Evolutionary conservation across 169 alveolate genomes (phyloP), one percentile per base, ranked within the genome.

Genomic region (Plasmodium ovale): DNA sequence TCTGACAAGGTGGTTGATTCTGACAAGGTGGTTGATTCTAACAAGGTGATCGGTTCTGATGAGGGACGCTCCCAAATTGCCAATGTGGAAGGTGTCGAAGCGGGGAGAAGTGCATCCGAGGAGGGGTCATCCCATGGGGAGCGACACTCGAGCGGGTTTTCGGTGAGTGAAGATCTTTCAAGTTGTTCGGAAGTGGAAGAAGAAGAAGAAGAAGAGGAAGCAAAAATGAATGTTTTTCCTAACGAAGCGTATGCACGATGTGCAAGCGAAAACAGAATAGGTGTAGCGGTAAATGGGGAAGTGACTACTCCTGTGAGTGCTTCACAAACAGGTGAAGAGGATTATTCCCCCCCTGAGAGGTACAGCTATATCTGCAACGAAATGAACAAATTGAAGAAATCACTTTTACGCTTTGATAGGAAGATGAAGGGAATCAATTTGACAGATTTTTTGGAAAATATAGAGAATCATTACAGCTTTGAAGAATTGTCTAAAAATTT

Each of bases 401-500:
- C 49, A 31, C 27, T 19, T 72, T 47, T 47, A 47, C 12, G 16
- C 16, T 47, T 62, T 2, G 49, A 21, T 25, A 29, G 29, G 33
- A 68, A 82, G 67, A 84, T 56, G 19, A 85, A 56, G 42, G 69
- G 56, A 39, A 4, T 69, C 19, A 56, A 53, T 27, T n/a, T 85
- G 51, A 62, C n/a, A 5, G 23, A 67, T 3, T 85, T 85, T 58
- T 39, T 85, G 59, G 56, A 31, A 0, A 54, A 69, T 47, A 19
- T 85, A 44, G 59, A 69, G 6, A 47, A 54, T 39, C 23, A 62
- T 59, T 56, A 85, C 56, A 85, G 87, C 44, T 85, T 85, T 69
- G 91, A 69, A 85, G 87, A 85, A 5, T 16, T 85, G n/a, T 85
- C 91, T 58, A 53, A 31, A 31, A 69, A 49, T 85, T 85, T 25